Percentiles rank a stretch among this genome's conserved stretches.
These are phyloP conservation scores for Lactarius tabidus DNA, from an alignment of 768 basidiomycete genomes.

Conservation along the genomic window DNA sequence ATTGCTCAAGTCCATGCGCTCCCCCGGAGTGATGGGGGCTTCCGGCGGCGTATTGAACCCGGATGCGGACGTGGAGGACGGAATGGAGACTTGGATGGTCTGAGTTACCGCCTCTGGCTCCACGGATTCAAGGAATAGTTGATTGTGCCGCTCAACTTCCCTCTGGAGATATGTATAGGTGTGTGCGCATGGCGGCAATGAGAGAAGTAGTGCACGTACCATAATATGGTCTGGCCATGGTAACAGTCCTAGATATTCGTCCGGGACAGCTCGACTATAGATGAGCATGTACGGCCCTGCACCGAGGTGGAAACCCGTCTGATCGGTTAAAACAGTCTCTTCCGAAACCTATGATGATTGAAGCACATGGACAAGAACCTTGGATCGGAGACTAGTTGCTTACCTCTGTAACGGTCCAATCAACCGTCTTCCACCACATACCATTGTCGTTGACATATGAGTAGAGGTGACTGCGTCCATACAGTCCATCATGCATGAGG, in stretches of 20 bases:
- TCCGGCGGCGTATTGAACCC: slow-evolving; percentile 22
- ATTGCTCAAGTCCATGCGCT: slow-evolving; percentile 22
- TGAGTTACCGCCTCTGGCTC: background rate
- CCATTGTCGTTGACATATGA: slow-evolving; percentile 69
- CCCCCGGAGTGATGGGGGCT: slow-evolving; percentile 18
- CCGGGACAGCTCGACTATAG: slow-evolving; percentile 45
- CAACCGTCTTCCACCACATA: slow-evolving; percentile 79
- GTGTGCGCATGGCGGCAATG: slow-evolving; percentile 4
- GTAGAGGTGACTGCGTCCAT: slow-evolving; percentile 72
- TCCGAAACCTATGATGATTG: slow-evolving; percentile 56
- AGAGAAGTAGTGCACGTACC: slow-evolving; percentile 23
- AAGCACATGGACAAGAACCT: background rate
- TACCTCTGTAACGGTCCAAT: slow-evolving; percentile 64
- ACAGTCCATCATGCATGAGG: slow-evolving; percentile 71
- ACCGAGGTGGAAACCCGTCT: slow-evolving; percentile 65
- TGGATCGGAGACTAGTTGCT: background rate
- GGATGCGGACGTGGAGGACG: slow-evolving; percentile 23
- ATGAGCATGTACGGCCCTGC: slow-evolving; percentile 79
- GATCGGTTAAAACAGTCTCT: slow-evolving; percentile 62
- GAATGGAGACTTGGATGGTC: slow-evolving; percentile 11
- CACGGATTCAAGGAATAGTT: slow-evolving; percentile 35
- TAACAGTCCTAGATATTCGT: slow-evolving; percentile 26
- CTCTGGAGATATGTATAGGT: slow-evolving; percentile 23
- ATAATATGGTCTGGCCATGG: slow-evolving; percentile 34
- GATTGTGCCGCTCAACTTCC: slow-evolving; percentile 37